Evolutionary conservation across 2,329 filamentous ascomycete species (phyloP).

Genomic region (Botrytis fragariae): DNA sequence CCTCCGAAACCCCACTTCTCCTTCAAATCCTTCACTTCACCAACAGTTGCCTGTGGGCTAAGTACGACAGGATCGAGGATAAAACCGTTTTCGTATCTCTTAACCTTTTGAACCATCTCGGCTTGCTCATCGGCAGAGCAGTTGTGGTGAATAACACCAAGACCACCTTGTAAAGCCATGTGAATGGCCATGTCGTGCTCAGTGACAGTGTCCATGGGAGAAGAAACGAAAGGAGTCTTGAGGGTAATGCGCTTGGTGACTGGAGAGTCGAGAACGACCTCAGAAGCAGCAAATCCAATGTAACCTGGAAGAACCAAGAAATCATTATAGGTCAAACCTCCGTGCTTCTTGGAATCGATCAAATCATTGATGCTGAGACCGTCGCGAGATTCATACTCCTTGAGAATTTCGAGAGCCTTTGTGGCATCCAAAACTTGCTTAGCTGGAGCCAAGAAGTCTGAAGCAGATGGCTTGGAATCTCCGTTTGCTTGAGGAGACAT

Average conservation of each 20-base stretch:
- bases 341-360: slow-evolving; percentile 86
- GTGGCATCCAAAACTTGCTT: slow-evolving; percentile 62
- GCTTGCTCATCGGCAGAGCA: slow-evolving; percentile 97
- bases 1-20: slow-evolving; percentile 98
- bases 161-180: slow-evolving; percentile 83
- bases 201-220: slow-evolving; percentile 99
- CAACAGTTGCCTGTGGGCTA: slow-evolving; percentile 80
- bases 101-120: slow-evolving; percentile 98
- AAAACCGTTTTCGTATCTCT: slow-evolving; percentile 99
- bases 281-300: slow-evolving; percentile 94
- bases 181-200: slow-evolving; percentile 99
- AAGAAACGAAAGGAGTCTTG: slow-evolving; percentile 96
- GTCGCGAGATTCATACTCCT: slow-evolving; percentile 77
- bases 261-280: slow-evolving; percentile 83
- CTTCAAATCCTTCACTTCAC: slow-evolving; percentile 87
- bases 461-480: slow-evolving; percentile 44
- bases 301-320: slow-evolving; percentile 96
- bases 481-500: slow-evolving; percentile 72
- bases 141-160: slow-evolving; percentile 98
- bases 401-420: slow-evolving; percentile 75
- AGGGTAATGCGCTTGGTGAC: slow-evolving; percentile 93
- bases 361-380: slow-evolving; percentile 84
- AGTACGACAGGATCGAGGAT: slow-evolving; percentile 95
- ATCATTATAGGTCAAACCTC: slow-evolving; percentile 97
- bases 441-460: slow-evolving; percentile 44